A percentile compares a stretch with the other conserved stretches of the same genome.
These are phyloP conservation scores for Tetramitus jugosus DNA, from an alignment of 208 protist species.

Conservation along the genomic window DNA sequence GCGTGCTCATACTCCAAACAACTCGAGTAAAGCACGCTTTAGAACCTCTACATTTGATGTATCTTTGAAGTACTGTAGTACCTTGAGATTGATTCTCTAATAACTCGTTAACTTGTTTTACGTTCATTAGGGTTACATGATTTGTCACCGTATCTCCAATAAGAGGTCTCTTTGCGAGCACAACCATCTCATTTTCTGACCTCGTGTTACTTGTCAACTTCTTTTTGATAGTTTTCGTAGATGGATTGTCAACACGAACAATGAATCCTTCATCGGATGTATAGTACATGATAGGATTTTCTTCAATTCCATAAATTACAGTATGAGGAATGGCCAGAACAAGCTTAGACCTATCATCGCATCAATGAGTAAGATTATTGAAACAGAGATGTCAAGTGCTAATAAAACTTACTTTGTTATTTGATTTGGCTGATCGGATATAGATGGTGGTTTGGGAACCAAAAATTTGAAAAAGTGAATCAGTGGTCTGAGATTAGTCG, in stretches of 20 bases:
- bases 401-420: too few relatives aligned
- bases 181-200: background rate
- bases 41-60: constrained; percentile 16
- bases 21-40: constrained; percentile 19
- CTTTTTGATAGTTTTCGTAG: constrained; percentile 5
- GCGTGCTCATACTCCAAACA: background rate
- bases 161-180: background rate
- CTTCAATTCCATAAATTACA: constrained; percentile 20
- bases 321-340: background rate
- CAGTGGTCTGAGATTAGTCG: background rate
- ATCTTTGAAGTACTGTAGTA: constrained; percentile 15
- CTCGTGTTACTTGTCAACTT: background rate
- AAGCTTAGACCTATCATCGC: background rate
- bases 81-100: background rate
- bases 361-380: too few relatives aligned
- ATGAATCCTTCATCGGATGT: constrained; percentile 7
- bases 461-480: constrained; percentile 9
- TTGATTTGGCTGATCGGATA: background rate
- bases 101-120: background rate
- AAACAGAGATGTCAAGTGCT: too few relatives aligned
- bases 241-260: constrained; percentile 1
- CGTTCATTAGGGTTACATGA: background rate
- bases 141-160: constrained; percentile 5
- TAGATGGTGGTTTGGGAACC: background rate
- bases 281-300: constrained; percentile 24